A percentile compares a stretch with the other conserved stretches of the same genome.
phyloP scores from a whole-genome alignment of 2,329 filamentous ascomycete species.

The Ophiostoma ulmi region DNA sequence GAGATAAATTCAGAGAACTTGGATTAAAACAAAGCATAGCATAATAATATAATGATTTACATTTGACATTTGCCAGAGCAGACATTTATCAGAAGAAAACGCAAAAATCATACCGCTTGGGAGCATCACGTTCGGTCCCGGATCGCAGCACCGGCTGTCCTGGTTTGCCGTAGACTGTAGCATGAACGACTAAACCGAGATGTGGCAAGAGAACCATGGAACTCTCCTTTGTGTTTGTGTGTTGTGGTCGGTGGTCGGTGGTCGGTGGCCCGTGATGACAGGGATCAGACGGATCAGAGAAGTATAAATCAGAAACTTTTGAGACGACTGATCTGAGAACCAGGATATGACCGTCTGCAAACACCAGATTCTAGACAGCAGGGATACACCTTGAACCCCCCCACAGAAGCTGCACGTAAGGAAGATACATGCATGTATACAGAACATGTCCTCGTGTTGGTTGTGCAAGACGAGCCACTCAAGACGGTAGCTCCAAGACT shows the following conservation, averaged over 20 bases:
- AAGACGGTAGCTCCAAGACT: background rate
- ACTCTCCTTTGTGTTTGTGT: background rate
- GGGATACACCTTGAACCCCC: conserved; percentile 1
- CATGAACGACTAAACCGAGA: background rate
- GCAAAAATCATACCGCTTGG: background rate
- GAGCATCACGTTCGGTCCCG: background rate
- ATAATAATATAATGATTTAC: too few relatives aligned
- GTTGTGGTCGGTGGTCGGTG: too few relatives aligned
- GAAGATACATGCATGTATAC: background rate
- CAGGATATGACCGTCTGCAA: background rate
- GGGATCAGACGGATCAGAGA: background rate
- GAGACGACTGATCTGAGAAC: background rate
- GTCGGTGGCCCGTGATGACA: background rate
- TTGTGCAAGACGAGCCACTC: background rate
- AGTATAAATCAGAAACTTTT: background rate
- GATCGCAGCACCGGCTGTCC: background rate
- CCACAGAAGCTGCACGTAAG: conserved; percentile 7
- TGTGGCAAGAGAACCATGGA: background rate
- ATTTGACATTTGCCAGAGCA: background rate
- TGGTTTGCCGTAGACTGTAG: background rate
- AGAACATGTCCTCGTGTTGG: conserved; percentile 6
- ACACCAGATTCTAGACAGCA: background rate
- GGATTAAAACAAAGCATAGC: too few relatives aligned
- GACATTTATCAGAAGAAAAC: background rate
- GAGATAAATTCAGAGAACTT: too few relatives aligned